Percentiles rank a stretch among this genome's conserved stretches.
These are phyloP conservation scores for Calonectria pauciramosa DNA, from an alignment of 2,329 filamentous ascomycete species.

Conservation along the genomic window DNA sequence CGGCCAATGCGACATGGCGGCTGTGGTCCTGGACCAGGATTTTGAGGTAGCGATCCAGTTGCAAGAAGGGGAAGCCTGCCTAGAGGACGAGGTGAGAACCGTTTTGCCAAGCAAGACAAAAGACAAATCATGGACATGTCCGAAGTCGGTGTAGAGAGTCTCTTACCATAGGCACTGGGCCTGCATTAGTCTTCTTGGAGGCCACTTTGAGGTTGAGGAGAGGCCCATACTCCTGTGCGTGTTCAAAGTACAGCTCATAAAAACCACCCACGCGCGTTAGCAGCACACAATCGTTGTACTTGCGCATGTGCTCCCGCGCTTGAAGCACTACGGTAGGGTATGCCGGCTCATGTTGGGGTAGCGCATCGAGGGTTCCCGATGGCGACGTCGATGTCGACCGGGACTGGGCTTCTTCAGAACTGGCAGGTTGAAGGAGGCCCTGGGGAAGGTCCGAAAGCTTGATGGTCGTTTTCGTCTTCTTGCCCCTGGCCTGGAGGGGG, in stretches of 20 bases:
- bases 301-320: conserved; percentile 89
- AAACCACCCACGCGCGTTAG: conserved; percentile 95
- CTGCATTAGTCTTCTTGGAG: conserved; percentile 82
- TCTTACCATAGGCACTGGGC: conserved; percentile 86
- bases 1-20: conserved; percentile 92
- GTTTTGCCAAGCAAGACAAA: conserved; percentile 3
- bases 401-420: not conserved
- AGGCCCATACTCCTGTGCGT: conserved; percentile 90
- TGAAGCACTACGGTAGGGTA: conserved; percentile 94
- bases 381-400: conserved; percentile 27
- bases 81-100: conserved; percentile 51
- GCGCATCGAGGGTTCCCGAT: conserved; percentile 29
- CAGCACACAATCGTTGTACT: conserved; percentile 90
- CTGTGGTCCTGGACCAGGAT: conserved; percentile 91
- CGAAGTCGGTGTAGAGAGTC: conserved; percentile 29
- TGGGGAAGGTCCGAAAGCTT: conserved; percentile 71
- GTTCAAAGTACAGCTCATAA: conserved; percentile 98
- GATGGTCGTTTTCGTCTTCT: conserved; percentile 68
- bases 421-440: conserved; percentile 54
- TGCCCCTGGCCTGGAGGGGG: conserved; percentile 56
- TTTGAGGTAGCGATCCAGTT: conserved; percentile 93
- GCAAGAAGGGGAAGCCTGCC: conserved; percentile 94
- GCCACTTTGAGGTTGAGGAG: conserved; percentile 90
- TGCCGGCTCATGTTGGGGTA: conserved; percentile 60
- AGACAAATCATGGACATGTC: conserved; percentile 7